Evolutionary conservation across 2,329 filamentous ascomycete genomes (phyloP).

Genomic region (Atkinsonella hypoxylon): DNA sequence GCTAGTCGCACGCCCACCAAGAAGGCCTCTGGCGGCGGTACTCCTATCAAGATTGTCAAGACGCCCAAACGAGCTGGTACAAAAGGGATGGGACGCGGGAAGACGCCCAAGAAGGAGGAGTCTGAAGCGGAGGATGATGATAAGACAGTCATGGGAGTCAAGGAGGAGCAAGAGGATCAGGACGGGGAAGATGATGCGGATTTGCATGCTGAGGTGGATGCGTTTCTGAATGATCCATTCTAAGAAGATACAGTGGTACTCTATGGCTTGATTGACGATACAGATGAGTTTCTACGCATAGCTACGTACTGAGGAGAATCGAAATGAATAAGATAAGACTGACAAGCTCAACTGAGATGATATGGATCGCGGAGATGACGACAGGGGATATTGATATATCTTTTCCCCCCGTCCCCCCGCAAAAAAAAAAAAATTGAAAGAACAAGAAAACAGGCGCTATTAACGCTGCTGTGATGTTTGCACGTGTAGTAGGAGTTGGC

Average conservation of each 20-base stretch:
- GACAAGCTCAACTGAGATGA: no score
- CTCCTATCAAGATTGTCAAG: slow-evolving; percentile 21
- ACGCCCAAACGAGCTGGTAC: slow-evolving; percentile 12
- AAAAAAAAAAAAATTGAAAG: no score
- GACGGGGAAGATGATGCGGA: neutral
- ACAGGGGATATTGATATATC: no score
- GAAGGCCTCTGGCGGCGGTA: slow-evolving; percentile 8
- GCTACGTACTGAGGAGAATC: no score
- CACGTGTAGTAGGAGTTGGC: neutral
- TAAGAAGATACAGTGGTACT: neutral
- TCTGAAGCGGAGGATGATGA: slow-evolving; percentile 8
- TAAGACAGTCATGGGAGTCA: slow-evolving; percentile 9
- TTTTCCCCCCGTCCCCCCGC: no score
- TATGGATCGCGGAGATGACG: no score
- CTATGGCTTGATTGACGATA: neutral
- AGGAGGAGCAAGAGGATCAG: slow-evolving; percentile 9
- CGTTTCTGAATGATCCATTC: slow-evolving; percentile 1
- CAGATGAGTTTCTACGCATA: neutral
- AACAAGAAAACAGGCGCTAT: neutral
- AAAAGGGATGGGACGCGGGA: slow-evolving; percentile 13
- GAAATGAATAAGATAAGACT: no score
- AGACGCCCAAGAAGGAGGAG: slow-evolving; percentile 12
- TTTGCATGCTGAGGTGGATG: neutral
- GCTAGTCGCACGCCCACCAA: slow-evolving; percentile 11
- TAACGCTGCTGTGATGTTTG: neutral